Evolutionary conservation across 148 eudicot species (phyloP).

Genomic region (Rhododendron henanense): DNA sequence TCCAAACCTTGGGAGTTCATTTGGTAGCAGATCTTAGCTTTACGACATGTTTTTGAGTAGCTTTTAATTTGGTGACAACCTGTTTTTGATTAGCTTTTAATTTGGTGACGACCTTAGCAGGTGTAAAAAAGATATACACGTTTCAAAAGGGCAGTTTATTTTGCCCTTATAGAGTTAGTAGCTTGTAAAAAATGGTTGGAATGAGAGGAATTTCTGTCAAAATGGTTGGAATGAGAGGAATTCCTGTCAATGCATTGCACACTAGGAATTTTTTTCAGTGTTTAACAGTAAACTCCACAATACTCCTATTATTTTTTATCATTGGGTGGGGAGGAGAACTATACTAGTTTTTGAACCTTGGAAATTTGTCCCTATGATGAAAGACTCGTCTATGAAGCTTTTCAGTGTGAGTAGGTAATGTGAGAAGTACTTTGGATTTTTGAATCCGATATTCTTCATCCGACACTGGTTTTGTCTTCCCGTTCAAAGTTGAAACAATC

Average conservation of each 20-base stretch:
- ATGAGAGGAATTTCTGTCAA: background rate
- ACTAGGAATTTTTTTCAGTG: background rate
- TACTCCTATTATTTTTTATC: background rate
- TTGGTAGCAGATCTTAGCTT: slow-evolving; percentile 36
- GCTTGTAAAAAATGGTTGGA: background rate
- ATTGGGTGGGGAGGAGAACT: background rate
- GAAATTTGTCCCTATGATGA: background rate
- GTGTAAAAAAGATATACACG: background rate
- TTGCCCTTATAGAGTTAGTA: background rate
- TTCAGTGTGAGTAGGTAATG: background rate
- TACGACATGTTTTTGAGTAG: background rate
- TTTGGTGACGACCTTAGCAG: background rate
- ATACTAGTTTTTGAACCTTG: background rate
- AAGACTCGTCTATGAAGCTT: background rate
- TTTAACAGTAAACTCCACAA: background rate
- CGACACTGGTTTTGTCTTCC: background rate
- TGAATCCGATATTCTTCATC: background rate
- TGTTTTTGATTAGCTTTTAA: background rate
- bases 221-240: background rate
- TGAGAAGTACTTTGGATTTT: background rate
- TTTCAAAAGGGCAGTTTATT: background rate
- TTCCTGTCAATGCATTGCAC: background rate
- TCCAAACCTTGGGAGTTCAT: slow-evolving; percentile 42
- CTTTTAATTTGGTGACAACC: no score
- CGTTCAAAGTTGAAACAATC: background rate